Percentiles rank a stretch among this genome's conserved stretches.
Evolutionary conservation across 75 land plant genomes (phyloP).

Genomic region (Chamaecyparis obtusa): DNA sequence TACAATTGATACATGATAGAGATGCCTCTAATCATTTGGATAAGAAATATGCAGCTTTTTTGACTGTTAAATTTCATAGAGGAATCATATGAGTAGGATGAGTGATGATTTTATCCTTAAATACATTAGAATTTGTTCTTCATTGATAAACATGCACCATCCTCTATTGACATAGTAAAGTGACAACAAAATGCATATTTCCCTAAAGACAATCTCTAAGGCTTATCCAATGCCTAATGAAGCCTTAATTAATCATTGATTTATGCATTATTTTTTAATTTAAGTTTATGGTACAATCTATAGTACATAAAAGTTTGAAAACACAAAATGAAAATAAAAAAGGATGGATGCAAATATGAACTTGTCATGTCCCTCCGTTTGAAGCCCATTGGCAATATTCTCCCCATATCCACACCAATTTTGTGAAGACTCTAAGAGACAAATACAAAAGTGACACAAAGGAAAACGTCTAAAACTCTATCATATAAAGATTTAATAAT

Average conservation of each 20-base stretch:
- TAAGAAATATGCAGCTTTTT: not conserved
- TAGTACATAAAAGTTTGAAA: not conserved
- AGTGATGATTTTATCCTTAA: not conserved
- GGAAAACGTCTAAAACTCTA: too few species aligned
- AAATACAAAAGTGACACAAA: too few species aligned
- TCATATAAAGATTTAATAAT: too few species aligned
- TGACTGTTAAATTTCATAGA: too few species aligned
- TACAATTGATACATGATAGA: not conserved
- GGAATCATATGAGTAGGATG: not conserved
- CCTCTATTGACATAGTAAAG: not conserved
- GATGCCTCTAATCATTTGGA: not conserved
- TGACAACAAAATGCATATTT: not conserved
- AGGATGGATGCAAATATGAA: not conserved
- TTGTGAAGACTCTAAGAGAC: too few species aligned
- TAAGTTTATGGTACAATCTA: not conserved
- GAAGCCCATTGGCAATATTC: too few species aligned
- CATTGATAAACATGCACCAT: not conserved
- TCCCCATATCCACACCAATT: too few species aligned
- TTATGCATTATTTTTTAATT: not conserved
- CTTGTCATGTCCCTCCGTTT: too few species aligned
- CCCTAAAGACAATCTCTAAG: not conserved
- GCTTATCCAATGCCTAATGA: not conserved
- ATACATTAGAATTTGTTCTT: not conserved
- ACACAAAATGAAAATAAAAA: not conserved
- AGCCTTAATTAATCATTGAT: not conserved